Base-by-base conservation (phyloP, 148 eudicot species). In the Camellia lanceoleosa region DNA sequence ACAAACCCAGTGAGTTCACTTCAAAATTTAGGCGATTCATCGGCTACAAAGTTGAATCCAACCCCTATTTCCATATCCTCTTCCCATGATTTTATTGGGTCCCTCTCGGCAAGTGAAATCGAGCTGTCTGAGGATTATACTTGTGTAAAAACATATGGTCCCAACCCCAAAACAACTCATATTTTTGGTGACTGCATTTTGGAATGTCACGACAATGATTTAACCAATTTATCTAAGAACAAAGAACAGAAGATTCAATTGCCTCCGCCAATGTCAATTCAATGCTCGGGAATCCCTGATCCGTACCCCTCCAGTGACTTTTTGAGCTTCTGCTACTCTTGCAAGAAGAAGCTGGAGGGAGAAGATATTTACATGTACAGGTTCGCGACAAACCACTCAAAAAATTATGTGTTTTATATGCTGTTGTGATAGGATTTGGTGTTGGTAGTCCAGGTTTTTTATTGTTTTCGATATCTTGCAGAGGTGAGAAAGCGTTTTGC, bases 91-190 rank as follows among this genome's bases (percentile, higher is more conserved):
- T 71, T 88, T 59, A 68, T 86, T 74, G 89, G 89, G 56, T 81
- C 93, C 62, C 85, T 93, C 74, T 85, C 93, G 6, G 86, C 94
- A 56, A 88, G 90, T 80, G 97, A 93, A 86, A 95, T 93, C 77
- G 98, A 93, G 87, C 97, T 89, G 76, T 95, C 97, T 62, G 98
- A 95, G 89, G 94, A 95, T 78, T 95, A 95, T 86, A 95, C 98
- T 0, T 87, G 98, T 88, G 97, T 95, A 12, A 95, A 83, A 76
- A 88, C 89, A 69, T 93, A 85, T 83, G 98, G 98, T 62, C 94
- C 98, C 10, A 91, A 93, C 81, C 92, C 97, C 11, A 91, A 89
- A 86, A 89, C 91, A 68, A 95, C 97, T 80, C 84, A 82, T 72
- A 82, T 82, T 64, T 82, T 77, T 72, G 42, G 84, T 82, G 84